phyloP scores from a whole-genome alignment of 108 stramenopile species.

The Aureococcus anophagefferens region DNA sequence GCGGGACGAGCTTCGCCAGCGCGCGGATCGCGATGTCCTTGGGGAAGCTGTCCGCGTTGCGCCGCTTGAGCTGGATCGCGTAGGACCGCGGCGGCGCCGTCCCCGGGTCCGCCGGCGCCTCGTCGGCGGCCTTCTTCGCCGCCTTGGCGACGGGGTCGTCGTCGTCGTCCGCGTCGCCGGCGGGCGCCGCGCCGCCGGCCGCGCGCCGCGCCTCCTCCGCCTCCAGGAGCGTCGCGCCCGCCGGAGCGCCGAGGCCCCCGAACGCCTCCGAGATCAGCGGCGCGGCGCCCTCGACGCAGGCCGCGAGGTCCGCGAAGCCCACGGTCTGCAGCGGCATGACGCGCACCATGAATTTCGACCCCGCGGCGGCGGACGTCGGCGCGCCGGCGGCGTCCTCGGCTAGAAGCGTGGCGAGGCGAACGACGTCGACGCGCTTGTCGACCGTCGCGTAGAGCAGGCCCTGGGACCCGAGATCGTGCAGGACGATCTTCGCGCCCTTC shows the following conservation, averaged over 20 bases:
- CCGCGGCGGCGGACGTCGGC: not conserved
- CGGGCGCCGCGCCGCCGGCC: too few relatives aligned
- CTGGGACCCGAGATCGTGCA: too few relatives aligned
- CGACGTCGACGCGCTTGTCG: not conserved
- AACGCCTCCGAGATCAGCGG: too few relatives aligned
- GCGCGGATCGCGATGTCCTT: not conserved
- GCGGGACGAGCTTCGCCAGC: not conserved
- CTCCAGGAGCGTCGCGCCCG: too few relatives aligned
- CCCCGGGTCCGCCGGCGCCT: too few relatives aligned
- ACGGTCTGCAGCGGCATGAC: not conserved
- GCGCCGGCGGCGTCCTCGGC: not conserved
- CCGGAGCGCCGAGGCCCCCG: too few relatives aligned
- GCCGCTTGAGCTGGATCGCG: not conserved
- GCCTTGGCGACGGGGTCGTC: too few relatives aligned
- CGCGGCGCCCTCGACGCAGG: too few relatives aligned
- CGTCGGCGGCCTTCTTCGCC: too few relatives aligned
- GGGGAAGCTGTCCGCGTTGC: not conserved
- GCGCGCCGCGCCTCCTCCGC: too few relatives aligned
- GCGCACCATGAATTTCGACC: not conserved
- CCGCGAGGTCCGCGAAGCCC: not conserved
- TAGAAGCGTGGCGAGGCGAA: not conserved
- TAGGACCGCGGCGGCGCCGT: not conserved
- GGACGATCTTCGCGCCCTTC: too few relatives aligned
- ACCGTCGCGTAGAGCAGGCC: not conserved
- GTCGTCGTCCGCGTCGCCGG: too few relatives aligned